Conservation (phyloP, 1,284 basidiomycete genomes). For the Afroboletus lepidellus region DNA sequence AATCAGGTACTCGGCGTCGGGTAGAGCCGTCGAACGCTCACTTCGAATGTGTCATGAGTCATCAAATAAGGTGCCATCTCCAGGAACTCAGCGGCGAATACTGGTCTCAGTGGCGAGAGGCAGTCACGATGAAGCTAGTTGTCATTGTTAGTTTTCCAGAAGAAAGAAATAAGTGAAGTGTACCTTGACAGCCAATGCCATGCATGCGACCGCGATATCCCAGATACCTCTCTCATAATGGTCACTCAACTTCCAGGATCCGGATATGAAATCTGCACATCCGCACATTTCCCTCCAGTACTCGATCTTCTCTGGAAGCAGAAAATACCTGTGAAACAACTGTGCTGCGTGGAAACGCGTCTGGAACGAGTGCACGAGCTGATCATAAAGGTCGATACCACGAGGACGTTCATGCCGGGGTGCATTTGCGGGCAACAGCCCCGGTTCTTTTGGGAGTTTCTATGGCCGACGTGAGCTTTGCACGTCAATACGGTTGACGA, state of each 20-base stretch:
- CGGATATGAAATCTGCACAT: neutral
- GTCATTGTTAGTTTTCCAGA: neutral
- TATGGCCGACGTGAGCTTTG: constrained; percentile 2
- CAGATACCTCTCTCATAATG: constrained; percentile 38
- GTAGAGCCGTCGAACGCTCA: constrained; percentile 19
- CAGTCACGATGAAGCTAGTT: constrained; percentile 62
- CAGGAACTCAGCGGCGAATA: constrained; percentile 50
- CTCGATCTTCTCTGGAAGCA: constrained; percentile 17
- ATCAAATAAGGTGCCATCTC: constrained; percentile 45
- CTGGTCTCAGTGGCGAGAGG: constrained; percentile 50
- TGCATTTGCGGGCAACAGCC: neutral
- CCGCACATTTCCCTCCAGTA: constrained; percentile 12
- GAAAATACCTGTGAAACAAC: constrained; percentile 53
- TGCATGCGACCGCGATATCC: constrained; percentile 54
- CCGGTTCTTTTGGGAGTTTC: constrained; percentile 22
- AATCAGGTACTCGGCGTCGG: neutral
- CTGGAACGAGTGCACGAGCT: constrained; percentile 50
- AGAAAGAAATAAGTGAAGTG: neutral
- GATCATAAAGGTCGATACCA: constrained; percentile 46
- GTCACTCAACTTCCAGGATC: neutral
- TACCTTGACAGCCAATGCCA: constrained; percentile 61
- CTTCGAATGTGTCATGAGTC: constrained; percentile 51
- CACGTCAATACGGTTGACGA: constrained; percentile 6
- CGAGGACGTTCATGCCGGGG: neutral
- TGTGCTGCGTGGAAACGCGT: constrained; percentile 62